Percentiles rank a stretch among this genome's conserved stretches.
phyloP scores from a whole-genome alignment of 441 rosid genomes.

The Isatis lusitanica region DNA sequence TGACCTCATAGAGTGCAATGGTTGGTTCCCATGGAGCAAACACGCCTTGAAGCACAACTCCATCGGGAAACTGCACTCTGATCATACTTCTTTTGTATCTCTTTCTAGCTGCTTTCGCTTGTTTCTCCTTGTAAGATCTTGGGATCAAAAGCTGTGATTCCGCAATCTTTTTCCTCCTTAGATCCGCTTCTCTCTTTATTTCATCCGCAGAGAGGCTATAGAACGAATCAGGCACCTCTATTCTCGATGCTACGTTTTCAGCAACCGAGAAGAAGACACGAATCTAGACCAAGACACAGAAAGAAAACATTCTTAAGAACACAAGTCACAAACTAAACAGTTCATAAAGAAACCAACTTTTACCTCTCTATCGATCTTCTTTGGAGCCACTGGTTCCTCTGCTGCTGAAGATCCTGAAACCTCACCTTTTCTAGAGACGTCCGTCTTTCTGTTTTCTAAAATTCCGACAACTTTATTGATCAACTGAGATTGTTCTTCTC shows the following conservation, averaged over 20 bases:
- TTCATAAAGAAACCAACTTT: not conserved
- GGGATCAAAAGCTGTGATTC: slow-evolving; percentile 93
- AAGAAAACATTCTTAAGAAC: not conserved
- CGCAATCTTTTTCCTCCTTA: slow-evolving; percentile 76
- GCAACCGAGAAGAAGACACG: slow-evolving; percentile 82
- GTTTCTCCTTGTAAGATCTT: slow-evolving; percentile 80
- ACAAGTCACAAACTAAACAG: not conserved
- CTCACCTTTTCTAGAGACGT: slow-evolving; percentile 32
- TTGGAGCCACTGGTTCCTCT: slow-evolving; percentile 46
- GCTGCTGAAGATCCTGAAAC: slow-evolving; percentile 34
- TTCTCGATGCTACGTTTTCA: slow-evolving; percentile 77
- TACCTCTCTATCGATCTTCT: slow-evolving; percentile 85
- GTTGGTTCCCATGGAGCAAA: slow-evolving; percentile 91
- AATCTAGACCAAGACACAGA: slow-evolving; percentile 42
- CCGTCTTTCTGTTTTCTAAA: slow-evolving; percentile 54
- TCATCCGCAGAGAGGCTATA: slow-evolving; percentile 73
- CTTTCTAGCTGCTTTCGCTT: slow-evolving; percentile 72
- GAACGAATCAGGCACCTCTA: slow-evolving; percentile 86
- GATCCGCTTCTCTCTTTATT: slow-evolving; percentile 76
- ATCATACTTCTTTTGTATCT: slow-evolving; percentile 62
- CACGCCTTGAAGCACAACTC: slow-evolving; percentile 85
- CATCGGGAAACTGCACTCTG: slow-evolving; percentile 87
- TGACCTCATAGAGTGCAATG: slow-evolving; percentile 72
- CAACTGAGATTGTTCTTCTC: slow-evolving; percentile 44
- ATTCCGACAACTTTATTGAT: slow-evolving; percentile 49